Evolutionary conservation across 345 rosid species (phyloP).

Genomic region (Populus alba): DNA sequence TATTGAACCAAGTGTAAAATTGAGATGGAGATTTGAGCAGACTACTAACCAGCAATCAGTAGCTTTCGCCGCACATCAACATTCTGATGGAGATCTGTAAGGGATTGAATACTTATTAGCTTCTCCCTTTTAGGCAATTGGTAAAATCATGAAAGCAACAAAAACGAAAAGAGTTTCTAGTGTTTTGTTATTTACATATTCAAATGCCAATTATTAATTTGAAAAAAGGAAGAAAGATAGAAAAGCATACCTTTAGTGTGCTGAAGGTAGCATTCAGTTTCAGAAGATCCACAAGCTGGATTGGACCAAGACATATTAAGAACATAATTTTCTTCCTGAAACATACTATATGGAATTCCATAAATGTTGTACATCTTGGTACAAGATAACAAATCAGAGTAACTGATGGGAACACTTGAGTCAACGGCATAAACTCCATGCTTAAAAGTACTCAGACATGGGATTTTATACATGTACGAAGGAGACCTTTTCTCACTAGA

Average conservation of each 20-base stretch:
- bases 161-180: not conserved
- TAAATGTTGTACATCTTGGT: conserved; percentile 10
- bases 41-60: not conserved
- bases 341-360: not conserved
- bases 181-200: not conserved
- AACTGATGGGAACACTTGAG: rapidly evolving
- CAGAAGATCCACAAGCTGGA: not conserved
- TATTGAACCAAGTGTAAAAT: no score
- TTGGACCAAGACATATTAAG: not conserved
- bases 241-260: not conserved
- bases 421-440: not conserved
- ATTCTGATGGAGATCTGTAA: not conserved
- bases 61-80: not conserved
- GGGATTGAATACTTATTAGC: not conserved
- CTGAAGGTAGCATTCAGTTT: not conserved
- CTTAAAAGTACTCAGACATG: not conserved
- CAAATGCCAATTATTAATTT: no score
- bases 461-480: no score
- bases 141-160: not conserved
- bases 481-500: no score
- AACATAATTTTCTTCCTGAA: rapidly evolving
- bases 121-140: not conserved
- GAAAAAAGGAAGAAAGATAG: not conserved
- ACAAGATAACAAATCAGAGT: not conserved
- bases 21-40: not conserved